These are phyloP conservation scores for Apophysomyces ossiformis DNA, from an alignment of 371 early-diverging fungal genomes.

Conservation along the genomic window DNA sequence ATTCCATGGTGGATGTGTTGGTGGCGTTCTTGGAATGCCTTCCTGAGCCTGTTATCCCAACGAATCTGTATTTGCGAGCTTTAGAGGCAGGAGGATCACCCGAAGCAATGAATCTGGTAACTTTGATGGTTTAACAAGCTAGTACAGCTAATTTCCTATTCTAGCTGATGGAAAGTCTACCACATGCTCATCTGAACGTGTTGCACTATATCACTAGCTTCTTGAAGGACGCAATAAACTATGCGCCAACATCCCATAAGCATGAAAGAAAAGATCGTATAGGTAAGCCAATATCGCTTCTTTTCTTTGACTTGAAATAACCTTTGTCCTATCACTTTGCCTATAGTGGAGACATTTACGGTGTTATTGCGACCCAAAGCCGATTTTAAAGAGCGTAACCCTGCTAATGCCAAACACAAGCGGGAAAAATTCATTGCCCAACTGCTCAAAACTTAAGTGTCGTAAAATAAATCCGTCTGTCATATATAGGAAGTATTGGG, in stretches of 20 bases:
- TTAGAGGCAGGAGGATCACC: constrained; percentile 59
- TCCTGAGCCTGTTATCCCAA: constrained; percentile 78
- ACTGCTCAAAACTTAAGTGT: constrained; percentile 21
- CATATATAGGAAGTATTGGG: neutral
- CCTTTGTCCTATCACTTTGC: neutral
- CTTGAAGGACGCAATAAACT: constrained; percentile 65
- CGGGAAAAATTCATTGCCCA: constrained; percentile 38
- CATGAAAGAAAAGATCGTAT: constrained; percentile 44
- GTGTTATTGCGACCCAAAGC: constrained; percentile 47
- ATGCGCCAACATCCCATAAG: constrained; percentile 35
- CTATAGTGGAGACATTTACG: constrained; percentile 47
- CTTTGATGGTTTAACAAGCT: constrained; percentile 24
- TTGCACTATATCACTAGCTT: constrained; percentile 80
- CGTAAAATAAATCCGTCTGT: neutral
- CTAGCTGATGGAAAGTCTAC: constrained; percentile 61
- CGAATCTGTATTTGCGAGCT: constrained; percentile 62
- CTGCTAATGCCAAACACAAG: constrained; percentile 38
- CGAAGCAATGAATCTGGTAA: constrained; percentile 53
- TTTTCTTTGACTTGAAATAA: neutral
- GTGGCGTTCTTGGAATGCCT: constrained; percentile 75
- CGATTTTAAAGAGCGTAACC: constrained; percentile 50
- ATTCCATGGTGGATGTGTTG: constrained; percentile 80
- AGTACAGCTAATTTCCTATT: constrained; percentile 19
- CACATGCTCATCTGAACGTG: constrained; percentile 70
- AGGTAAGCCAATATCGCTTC: constrained; percentile 34